These are phyloP conservation scores for Thielaviopsis ethacetica DNA, from an alignment of 2,329 filamentous ascomycete genomes.

Conservation along the genomic window DNA sequence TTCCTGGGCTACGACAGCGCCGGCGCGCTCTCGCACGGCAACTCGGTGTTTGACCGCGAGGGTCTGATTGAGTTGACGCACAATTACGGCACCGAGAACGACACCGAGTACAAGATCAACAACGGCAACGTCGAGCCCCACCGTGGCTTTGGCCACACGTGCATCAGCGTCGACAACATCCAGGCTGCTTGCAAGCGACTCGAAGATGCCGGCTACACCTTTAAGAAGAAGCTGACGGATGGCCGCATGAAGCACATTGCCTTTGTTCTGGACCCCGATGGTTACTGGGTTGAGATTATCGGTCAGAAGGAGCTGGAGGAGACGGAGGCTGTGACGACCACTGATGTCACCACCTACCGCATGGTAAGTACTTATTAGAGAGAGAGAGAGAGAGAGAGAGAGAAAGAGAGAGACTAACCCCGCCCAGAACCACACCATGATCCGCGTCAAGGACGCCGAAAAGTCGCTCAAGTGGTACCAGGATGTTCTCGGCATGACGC, in stretches of 20 bases:
- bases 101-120: constrained; percentile 61
- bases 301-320: constrained; percentile 55
- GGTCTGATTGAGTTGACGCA: constrained; percentile 76
- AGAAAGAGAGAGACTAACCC: no score
- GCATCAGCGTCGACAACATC: constrained; percentile 68
- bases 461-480: constrained; percentile 66
- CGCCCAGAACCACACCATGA: constrained; percentile 71
- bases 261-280: constrained; percentile 77
- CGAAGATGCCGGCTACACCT: constrained; percentile 77
- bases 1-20: constrained; percentile 81
- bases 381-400: no score
- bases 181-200: constrained; percentile 80
- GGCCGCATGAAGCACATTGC: constrained; percentile 79
- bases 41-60: constrained; percentile 63
- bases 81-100: constrained; percentile 78
- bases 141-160: constrained; percentile 73
- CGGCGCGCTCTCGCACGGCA: constrained; percentile 54
- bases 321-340: constrained; percentile 54
- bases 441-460: constrained; percentile 72
- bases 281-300: constrained; percentile 75
- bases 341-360: constrained; percentile 60
- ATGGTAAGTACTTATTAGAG: constrained; percentile 32
- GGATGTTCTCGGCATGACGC: constrained; percentile 75
- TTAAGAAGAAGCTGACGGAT: constrained; percentile 88
- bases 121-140: constrained; percentile 87